Evolutionary conservation across 768 basidiomycete species (phyloP).

Genomic region (Collybia sordida): DNA sequence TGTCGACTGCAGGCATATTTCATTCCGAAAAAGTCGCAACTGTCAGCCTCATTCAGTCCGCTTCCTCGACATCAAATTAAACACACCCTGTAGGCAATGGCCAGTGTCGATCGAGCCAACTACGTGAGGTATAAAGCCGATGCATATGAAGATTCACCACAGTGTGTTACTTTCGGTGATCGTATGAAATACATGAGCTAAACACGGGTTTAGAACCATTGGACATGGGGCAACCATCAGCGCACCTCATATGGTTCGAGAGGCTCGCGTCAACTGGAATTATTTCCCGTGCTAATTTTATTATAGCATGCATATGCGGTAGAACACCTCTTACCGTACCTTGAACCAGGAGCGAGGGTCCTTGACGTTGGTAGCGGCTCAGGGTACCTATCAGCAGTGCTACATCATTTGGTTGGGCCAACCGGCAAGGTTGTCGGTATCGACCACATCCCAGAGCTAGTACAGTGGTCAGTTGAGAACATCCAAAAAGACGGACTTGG

Average conservation of each 20-base stretch:
- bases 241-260: conserved; percentile 91
- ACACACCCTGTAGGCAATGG: conserved; percentile 56
- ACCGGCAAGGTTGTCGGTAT: conserved; percentile 79
- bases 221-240: conserved; percentile 91
- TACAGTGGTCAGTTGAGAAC: conserved; percentile 68
- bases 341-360: conserved; percentile 69
- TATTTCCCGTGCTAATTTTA: not conserved
- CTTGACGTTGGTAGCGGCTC: conserved; percentile 92
- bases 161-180: conserved; percentile 40
- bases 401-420: conserved; percentile 67
- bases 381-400: conserved; percentile 81
- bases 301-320: conserved; percentile 80
- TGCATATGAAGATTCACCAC: conserved; percentile 82
- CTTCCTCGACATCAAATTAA: not conserved
- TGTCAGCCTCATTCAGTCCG: conserved; percentile 34
- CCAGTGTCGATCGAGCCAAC: conserved; percentile 64
- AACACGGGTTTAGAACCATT: conserved; percentile 32
- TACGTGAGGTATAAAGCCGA: conserved; percentile 49
- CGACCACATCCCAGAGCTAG: conserved; percentile 84
- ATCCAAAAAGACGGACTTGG: conserved; percentile 65
- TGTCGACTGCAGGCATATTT: conserved; percentile 55
- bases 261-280: not conserved
- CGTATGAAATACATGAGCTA: too few species aligned
- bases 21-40: conserved; percentile 51
- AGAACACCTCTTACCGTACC: conserved; percentile 72